Conservation (phyloP, 2,329 filamentous ascomycete genomes). For the Fusarium agapanthi region DNA sequence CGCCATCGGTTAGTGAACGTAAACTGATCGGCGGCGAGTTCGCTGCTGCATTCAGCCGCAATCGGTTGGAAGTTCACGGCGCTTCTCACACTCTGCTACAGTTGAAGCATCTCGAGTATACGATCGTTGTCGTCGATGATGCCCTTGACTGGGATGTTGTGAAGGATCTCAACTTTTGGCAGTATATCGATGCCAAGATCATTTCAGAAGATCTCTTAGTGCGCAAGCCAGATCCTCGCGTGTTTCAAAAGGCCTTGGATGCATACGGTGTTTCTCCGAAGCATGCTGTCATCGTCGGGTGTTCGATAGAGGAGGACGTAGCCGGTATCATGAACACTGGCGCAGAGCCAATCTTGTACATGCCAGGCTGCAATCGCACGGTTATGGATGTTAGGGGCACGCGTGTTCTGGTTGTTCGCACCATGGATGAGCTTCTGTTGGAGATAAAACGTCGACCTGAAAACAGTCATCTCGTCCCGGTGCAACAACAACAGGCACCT, state of each 20-base stretch:
- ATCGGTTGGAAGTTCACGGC: fast-evolving
- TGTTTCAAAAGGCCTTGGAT: background rate
- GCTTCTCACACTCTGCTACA: background rate
- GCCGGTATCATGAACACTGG: background rate
- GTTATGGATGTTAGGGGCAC: fast-evolving
- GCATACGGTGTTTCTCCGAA: background rate
- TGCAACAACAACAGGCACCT: background rate
- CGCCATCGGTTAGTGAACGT: fast-evolving
- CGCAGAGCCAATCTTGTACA: background rate
- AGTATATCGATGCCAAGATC: background rate
- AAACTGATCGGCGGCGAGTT: background rate
- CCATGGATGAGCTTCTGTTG: background rate
- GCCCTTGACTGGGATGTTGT: background rate
- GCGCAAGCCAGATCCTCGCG: background rate
- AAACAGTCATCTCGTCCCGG: background rate
- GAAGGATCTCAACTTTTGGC: background rate
- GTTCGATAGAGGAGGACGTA: background rate
- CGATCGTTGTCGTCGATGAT: background rate
- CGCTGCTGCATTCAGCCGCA: background rate
- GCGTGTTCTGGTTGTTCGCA: background rate
- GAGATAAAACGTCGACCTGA: background rate
- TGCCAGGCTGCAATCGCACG: fast-evolving
- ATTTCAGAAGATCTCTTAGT: fast-evolving
- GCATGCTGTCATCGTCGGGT: background rate
- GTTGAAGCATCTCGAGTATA: background rate